Evolutionary conservation across 2,329 filamentous ascomycete genomes (phyloP), one percentile per base, ranked within the genome.

Genomic region (Ophiostoma sp.): DNA sequence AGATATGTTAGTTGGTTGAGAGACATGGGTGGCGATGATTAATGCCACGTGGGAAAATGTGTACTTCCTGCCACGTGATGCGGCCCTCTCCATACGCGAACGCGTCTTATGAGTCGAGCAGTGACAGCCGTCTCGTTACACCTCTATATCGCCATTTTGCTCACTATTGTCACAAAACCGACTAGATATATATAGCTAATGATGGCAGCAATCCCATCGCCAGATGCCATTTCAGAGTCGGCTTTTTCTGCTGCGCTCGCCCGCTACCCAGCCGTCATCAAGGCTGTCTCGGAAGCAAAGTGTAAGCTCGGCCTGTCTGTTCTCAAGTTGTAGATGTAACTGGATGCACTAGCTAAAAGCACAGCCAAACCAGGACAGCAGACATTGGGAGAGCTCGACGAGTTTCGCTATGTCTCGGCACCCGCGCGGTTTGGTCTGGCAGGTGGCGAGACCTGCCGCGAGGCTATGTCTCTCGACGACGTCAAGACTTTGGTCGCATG

Each of bases 401-500:
- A 79, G 1, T 86, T 84, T 73, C 84, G 89, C 68, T 88, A 89
- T 73, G 76, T 77, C 8, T 80, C 81, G 36, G 85, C 88, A 2
- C 79, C 83, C 1, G 73, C 76, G 1, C 71, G 73, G 1, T 86
- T 89, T 70, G 72, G 76, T 6, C 42, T 78, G 16, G 72, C 27
- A 1, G 27, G 27, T 27, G 27, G 75, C 5, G 72, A 74, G 27
- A 71, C 76, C 9, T 1, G 27, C 27, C 74, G 74, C 16, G 75
- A 76, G 4, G 71, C 76, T 11, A 84, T 91, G 78, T 78, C 75
- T 2, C 82, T 86, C 64, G 79, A 82, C 0, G 84, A 91, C 73
- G 79, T 91, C 45, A 82, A 85, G 73, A 79, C 74, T 27, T 80
- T 92, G 3, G 84, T 91, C 9, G 83, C 89, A 64, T 92, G 89